These are phyloP conservation scores for Zygnema circumcarinatum DNA, from an alignment of 139 green algal species.

Conservation along the genomic window DNA sequence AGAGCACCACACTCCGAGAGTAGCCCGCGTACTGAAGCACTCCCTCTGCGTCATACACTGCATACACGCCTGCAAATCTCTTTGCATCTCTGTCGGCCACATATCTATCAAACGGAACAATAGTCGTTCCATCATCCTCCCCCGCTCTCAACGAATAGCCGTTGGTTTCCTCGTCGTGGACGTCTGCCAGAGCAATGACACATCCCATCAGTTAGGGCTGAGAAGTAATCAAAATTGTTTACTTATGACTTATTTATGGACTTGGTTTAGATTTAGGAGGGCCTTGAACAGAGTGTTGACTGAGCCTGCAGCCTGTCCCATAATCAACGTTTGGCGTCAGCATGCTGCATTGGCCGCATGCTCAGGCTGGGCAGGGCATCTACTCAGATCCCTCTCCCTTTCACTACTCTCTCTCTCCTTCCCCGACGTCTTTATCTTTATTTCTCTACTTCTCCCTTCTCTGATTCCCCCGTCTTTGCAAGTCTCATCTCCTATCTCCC, in stretches of 20 bases:
- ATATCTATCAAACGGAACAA: slow-evolving; percentile 73
- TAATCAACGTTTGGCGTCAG: too few relatives aligned
- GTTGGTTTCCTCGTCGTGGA: slow-evolving; percentile 27
- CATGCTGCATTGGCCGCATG: too few relatives aligned
- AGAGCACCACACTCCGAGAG: slow-evolving; percentile 78
- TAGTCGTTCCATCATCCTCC: slow-evolving; percentile 75
- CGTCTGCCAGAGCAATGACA: too few relatives aligned
- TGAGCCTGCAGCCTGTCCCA: too few relatives aligned
- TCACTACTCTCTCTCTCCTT: not conserved
- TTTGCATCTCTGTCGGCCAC: slow-evolving; percentile 72
- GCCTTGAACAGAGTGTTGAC: too few relatives aligned
- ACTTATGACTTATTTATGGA: too few relatives aligned
- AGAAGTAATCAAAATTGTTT: too few relatives aligned
- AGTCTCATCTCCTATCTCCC: not conserved
- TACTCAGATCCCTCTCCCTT: not conserved
- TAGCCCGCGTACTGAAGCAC: slow-evolving; percentile 86
- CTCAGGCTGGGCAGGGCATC: too few relatives aligned
- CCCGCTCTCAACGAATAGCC: slow-evolving; percentile 19
- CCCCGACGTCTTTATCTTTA: not conserved
- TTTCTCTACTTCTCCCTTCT: not conserved
- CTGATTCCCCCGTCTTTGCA: not conserved
- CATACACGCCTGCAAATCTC: slow-evolving; percentile 80
- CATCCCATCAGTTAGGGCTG: too few relatives aligned
- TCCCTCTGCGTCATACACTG: slow-evolving; percentile 73
- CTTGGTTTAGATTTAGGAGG: too few relatives aligned